Conservation (phyloP, 2,329 filamentous ascomycete genomes). For the Stemphylium beticola region DNA sequence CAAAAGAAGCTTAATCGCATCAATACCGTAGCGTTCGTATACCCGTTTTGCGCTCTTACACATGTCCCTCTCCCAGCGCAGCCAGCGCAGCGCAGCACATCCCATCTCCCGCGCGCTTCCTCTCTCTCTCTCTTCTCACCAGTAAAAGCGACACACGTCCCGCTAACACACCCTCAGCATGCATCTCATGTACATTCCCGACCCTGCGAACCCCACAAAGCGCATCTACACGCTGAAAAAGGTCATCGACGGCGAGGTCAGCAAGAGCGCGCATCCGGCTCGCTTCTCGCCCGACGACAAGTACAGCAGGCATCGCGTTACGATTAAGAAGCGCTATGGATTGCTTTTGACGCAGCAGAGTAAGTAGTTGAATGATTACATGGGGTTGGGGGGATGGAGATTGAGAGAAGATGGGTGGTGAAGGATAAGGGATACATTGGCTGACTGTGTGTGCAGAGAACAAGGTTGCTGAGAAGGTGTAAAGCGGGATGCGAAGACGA, state of each 20-base stretch:
- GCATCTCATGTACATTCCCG: constrained; percentile 87
- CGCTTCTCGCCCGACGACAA: constrained; percentile 98
- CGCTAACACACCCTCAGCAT: constrained; percentile 50
- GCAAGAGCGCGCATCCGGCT: constrained; percentile 94
- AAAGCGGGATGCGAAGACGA: not conserved
- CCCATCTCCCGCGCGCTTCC: not conserved
- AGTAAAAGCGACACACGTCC: not conserved
- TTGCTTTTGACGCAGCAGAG: constrained; percentile 84
- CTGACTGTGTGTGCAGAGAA: constrained; percentile 26
- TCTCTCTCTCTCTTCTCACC: not conserved
- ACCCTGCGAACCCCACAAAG: constrained; percentile 71
- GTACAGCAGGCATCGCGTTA: constrained; percentile 92
- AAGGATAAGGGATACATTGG: not conserved
- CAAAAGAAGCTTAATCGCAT: too few relatives aligned
- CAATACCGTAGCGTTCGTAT: too few relatives aligned
- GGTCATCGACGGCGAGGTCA: constrained; percentile 78
- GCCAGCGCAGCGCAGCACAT: too few relatives aligned
- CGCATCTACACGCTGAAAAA: constrained; percentile 96
- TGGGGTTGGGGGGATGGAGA: not conserved
- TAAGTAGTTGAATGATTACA: constrained; percentile 29
- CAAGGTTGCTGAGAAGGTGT: constrained; percentile 32
- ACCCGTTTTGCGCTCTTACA: too few relatives aligned
- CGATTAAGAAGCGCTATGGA: constrained; percentile 90
- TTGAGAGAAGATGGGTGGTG: not conserved
- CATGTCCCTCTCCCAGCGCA: too few relatives aligned